Conservation (phyloP, 768 basidiomycete species). For the Leccinellum luteum region DNA sequence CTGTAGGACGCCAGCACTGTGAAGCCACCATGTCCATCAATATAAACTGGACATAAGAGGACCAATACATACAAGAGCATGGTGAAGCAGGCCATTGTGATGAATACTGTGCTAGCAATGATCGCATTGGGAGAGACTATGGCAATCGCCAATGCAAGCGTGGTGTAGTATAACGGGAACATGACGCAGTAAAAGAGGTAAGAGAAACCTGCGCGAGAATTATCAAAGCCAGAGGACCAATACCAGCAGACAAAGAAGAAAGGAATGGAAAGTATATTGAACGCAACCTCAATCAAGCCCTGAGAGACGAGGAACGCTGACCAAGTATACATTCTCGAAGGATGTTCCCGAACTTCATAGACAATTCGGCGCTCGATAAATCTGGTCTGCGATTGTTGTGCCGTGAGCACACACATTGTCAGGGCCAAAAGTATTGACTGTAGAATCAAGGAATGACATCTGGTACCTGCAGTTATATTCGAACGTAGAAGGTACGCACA, state of each 20-base stretch:
- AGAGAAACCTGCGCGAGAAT: conserved; percentile 38
- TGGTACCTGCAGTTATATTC: neutral
- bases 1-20: conserved; percentile 48
- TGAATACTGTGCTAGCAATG: conserved; percentile 40
- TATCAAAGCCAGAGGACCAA: conserved; percentile 42
- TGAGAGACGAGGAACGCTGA: conserved; percentile 54
- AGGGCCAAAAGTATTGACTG: conserved; percentile 53
- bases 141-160: conserved; percentile 41
- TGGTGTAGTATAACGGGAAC: conserved; percentile 45
- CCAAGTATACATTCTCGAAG: conserved; percentile 65
- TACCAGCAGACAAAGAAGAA: conserved; percentile 51
- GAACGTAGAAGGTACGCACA: conserved; percentile 19
- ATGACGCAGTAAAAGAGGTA: conserved; percentile 37
- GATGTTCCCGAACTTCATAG: conserved; percentile 63
- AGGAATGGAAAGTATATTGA: conserved; percentile 40
- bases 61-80: conserved; percentile 39
- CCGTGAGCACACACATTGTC: conserved; percentile 43
- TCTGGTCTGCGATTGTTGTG: conserved; percentile 58
- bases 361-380: conserved; percentile 54
- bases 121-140: conserved; percentile 40
- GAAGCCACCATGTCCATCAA: conserved; percentile 1
- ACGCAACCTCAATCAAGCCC: conserved; percentile 44
- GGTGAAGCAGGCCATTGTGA: conserved; percentile 39
- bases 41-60: neutral
- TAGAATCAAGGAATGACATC: neutral